Conservation (phyloP, 257 asterid genomes). For the Nicotiana noctiflora region DNA sequence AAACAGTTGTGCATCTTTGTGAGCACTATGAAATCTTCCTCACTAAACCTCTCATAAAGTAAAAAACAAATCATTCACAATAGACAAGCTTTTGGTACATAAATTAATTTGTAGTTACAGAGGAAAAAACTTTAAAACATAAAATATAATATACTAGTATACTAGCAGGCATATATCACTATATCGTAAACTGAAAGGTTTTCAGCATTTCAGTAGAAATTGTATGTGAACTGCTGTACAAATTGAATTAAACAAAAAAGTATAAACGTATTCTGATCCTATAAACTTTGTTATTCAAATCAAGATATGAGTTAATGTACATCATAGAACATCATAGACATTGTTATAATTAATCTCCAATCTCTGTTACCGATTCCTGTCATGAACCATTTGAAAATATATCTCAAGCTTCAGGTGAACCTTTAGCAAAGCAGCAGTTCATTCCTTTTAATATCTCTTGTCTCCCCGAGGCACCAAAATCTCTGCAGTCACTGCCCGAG, state of each 20-base stretch:
- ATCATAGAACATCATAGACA: neutral
- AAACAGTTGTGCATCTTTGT: neutral
- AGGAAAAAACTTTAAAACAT: neutral
- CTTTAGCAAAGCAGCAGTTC: neutral
- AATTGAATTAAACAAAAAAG: neutral
- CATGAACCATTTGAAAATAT: neutral
- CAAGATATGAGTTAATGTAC: neutral
- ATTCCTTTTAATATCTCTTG: neutral
- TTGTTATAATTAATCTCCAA: neutral
- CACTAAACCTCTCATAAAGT: neutral
- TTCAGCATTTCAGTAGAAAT: neutral
- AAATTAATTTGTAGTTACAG: neutral
- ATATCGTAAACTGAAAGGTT: neutral
- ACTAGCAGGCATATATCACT: neutral
- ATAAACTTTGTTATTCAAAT: neutral
- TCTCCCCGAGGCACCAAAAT: neutral
- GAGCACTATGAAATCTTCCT: neutral
- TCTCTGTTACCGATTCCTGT: neutral
- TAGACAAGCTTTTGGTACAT: neutral
- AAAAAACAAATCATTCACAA: neutral
- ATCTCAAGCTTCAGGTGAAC: neutral
- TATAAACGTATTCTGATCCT: neutral
- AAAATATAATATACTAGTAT: neutral
- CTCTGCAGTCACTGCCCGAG: neutral
- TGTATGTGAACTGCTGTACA: neutral